phyloP scores from a whole-genome alignment of 371 early-diverging fungal species.

The Mucor saturninus region DNA sequence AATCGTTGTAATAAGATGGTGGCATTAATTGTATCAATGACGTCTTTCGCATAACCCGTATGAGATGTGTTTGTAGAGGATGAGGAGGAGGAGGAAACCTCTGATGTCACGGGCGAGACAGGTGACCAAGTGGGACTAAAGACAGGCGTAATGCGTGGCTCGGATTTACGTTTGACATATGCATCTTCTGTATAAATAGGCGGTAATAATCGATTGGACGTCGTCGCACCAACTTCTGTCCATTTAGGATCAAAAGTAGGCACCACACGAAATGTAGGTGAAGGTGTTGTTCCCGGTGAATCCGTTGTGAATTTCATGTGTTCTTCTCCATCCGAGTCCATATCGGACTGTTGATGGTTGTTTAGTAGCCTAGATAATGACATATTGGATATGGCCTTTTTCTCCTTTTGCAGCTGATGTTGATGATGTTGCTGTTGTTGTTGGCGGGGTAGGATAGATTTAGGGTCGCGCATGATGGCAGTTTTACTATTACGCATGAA shows the following conservation, averaged over 20 bases:
- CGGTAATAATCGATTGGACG: slow-evolving; percentile 4
- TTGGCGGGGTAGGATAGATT: background rate
- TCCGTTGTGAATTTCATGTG: slow-evolving; percentile 3
- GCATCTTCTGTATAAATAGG: slow-evolving; percentile 5
- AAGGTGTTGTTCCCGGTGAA: slow-evolving; percentile 28
- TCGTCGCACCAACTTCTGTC: background rate
- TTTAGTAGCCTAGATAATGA: slow-evolving; percentile 29
- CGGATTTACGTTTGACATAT: background rate
- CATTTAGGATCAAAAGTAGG: slow-evolving; percentile 17
- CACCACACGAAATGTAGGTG: slow-evolving; percentile 31
- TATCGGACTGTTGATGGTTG: background rate
- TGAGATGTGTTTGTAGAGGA: slow-evolving; percentile 1
- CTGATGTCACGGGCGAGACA: slow-evolving; percentile 6
- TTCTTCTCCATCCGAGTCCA: background rate
- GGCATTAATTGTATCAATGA: slow-evolving; percentile 55
- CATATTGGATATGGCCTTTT: slow-evolving; percentile 25
- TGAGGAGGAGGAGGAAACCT: background rate
- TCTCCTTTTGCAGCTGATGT: background rate
- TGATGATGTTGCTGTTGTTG: background rate
- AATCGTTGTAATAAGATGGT: slow-evolving; percentile 50
- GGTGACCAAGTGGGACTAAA: slow-evolving; percentile 16
- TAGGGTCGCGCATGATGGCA: background rate
- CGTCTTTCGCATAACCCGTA: slow-evolving; percentile 28
- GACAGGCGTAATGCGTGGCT: slow-evolving; percentile 19
- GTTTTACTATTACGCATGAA: slow-evolving; percentile 15